Base-by-base conservation (phyloP, 2,329 filamentous ascomycete species). In the Fonsecaea multimorphosa region DNA sequence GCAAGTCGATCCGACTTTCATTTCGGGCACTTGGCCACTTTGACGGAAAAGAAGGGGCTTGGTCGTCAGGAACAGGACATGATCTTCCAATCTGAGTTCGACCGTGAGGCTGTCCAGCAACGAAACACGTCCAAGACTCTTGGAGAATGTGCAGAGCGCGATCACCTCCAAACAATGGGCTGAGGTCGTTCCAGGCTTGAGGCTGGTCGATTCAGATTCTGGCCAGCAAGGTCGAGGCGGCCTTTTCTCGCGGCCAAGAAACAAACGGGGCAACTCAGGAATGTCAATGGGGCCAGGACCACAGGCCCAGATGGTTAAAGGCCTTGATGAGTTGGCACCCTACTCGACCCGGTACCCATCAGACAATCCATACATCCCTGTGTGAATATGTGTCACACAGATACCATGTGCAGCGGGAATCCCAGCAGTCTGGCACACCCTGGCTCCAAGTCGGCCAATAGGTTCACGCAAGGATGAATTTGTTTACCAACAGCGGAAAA, bases 1-100 rank as follows among this genome's bases (percentile, higher is more conserved):
- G 62, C n/a, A 38, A 19, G 57, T 58, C 40, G 66, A 65, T 58
- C 66, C 40, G n/a, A 58, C 46, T 51, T 58, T 68, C 63, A 64
- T 68, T 58, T 68, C 63, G 67, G 11, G 46, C 58, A 53, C 44
- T 57, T 51, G 63, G 31, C 32, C 24, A 32, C 32, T 54, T 58
- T 40, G 59, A 64, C 56, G 58, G n/a, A 52, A 59, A 53, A 31
- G 32, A 62, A 64, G 64, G 61, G 61, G 61, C 54, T 64, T 56
- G 31, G 32, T 16, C 46, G 58, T 62, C 58, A 60, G 62, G 61
- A 40, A 58, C 29, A 22, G 24, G 12, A 5, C 16, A 8, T 27
- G 31, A 34, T 19, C 27, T 14, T 2, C 57, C 22, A 22, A 32
- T 40, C 51, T 54, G 27, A 54, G 51, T 31, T 54, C 27, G 12